phyloP scores from a whole-genome alignment of 768 basidiomycete genomes.

The Cystobasidium ongulense region DNA sequence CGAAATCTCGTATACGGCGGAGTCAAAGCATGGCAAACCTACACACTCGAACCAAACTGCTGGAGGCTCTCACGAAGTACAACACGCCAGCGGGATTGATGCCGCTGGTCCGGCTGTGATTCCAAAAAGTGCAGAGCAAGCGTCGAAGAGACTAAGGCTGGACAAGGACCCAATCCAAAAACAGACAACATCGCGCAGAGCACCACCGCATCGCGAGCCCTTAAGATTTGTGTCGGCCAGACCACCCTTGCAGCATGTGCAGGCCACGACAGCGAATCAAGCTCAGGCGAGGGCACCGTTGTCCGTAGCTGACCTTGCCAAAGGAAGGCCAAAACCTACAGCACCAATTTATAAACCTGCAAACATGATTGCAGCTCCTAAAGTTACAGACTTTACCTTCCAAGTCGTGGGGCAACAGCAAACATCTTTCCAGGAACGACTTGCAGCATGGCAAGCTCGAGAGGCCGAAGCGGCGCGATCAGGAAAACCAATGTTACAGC shows the following conservation, averaged over 20 bases:
- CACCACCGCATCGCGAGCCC: no score
- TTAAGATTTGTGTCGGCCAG: no score
- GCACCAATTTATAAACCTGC: neutral
- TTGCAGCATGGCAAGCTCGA: slow-evolving; percentile 17
- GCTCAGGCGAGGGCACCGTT: no score
- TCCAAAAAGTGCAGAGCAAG: no score
- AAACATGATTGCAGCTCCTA: neutral
- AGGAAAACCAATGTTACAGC: neutral
- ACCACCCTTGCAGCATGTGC: no score
- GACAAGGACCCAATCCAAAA: no score
- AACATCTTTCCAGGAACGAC: slow-evolving; percentile 7
- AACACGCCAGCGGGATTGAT: no score
- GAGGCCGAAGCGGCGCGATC: neutral
- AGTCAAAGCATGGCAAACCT: neutral
- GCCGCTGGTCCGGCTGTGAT: no score
- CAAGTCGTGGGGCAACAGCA: neutral
- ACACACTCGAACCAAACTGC: no score
- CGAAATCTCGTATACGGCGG: neutral
- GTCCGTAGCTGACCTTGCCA: neutral
- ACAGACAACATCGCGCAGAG: no score
- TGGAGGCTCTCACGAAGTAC: no score
- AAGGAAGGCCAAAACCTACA: neutral
- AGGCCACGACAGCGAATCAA: no score
- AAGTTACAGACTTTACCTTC: slow-evolving; percentile 6
- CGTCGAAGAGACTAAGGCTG: neutral